Evolutionary conservation across 2,329 filamentous ascomycete species (phyloP), one percentile per base, ranked within the genome.

Genomic region (Neofusicoccum laricinum): DNA sequence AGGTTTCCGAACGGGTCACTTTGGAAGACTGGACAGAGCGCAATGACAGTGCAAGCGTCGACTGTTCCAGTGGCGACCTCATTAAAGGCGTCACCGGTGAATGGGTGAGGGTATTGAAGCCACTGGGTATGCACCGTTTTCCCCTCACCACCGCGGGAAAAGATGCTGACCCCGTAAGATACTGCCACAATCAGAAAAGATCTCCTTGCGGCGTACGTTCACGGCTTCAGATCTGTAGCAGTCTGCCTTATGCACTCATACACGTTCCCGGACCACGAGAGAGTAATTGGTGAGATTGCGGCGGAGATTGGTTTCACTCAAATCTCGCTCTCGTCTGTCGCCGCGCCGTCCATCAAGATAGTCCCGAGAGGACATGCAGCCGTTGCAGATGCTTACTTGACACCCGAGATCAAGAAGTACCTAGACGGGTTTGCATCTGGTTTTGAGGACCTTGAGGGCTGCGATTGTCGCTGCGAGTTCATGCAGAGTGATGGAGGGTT

Each of bases 181-280:
- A 30, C 5, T 7, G 25, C 25, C 25, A 30, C 5, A 1, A 61
- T 67, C 6, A 55, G 63, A 2, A 14, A 49, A 1, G 64, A 68
- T 30, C 67, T 74, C 1, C 67, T 70, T 32, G 21, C 43, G 1
- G 65, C 79, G 3, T 76, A 71, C 61, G 65, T 70, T 1, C 68
- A 72, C 12, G 77, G 76, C 1, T 73, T 73, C 32, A 69, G 76
- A 6, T 77, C 75, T 1, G 64, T 79, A 34, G 76, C 76, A 0
- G 71, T 79, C 5, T 74, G 72, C 5, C 71, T 76, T 8, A 66
- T 73, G 45, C 70, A 76, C 61, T 72, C 71, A 11, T 76, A 76
- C 63, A 71, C 71, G 1, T 76, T 71, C 38, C 72, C 72, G 1
- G 68, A 74, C 17, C 73, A 75, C 57, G 73, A 74, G 58, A 43